Conservation (phyloP, 495 filamentous ascomycete genomes). For the Tirmania nivea region DNA sequence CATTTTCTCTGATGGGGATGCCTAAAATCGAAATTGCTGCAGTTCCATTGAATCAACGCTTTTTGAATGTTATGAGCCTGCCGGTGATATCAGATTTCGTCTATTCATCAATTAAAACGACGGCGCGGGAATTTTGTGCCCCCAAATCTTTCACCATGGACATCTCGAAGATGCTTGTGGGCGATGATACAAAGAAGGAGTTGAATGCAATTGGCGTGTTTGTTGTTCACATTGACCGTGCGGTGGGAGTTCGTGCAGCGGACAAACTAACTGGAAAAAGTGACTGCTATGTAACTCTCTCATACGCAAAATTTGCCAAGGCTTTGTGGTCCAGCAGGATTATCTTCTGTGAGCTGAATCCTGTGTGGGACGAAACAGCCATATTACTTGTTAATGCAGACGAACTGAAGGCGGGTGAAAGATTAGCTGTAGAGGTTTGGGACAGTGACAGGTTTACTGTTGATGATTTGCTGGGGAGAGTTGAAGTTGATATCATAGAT, state of each 20-base stretch:
- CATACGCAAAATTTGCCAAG: slow-evolving; percentile 57
- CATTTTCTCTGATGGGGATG: slow-evolving; percentile 54
- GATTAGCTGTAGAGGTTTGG: slow-evolving; percentile 44
- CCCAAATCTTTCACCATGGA: slow-evolving; percentile 50
- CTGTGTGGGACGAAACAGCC: slow-evolving; percentile 46
- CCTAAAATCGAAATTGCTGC: slow-evolving; percentile 48
- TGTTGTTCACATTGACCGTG: slow-evolving; percentile 38
- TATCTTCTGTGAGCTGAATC: slow-evolving; percentile 37
- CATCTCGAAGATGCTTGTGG: slow-evolving; percentile 50
- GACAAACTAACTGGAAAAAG: slow-evolving; percentile 40
- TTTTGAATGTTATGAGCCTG: slow-evolving; percentile 47
- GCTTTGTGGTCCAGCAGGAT: slow-evolving; percentile 41
- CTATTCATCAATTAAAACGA: slow-evolving; percentile 48
- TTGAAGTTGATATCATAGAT: slow-evolving; percentile 41
- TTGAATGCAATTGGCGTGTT: slow-evolving; percentile 41
- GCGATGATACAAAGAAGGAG: slow-evolving; percentile 58
- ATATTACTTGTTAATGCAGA: slow-evolving; percentile 42
- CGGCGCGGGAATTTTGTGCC: slow-evolving; percentile 48
- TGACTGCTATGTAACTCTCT: slow-evolving; percentile 47
- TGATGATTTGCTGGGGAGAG: slow-evolving; percentile 49
- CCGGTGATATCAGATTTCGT: slow-evolving; percentile 52
- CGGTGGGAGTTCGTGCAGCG: slow-evolving; percentile 42
- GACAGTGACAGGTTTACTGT: slow-evolving; percentile 47
- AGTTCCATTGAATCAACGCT: slow-evolving; percentile 40
- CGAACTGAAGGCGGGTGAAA: slow-evolving; percentile 52